Evolutionary conservation across 768 basidiomycete genomes (phyloP), one percentile per base, ranked within the genome.

Genomic region (Imleria badia): DNA sequence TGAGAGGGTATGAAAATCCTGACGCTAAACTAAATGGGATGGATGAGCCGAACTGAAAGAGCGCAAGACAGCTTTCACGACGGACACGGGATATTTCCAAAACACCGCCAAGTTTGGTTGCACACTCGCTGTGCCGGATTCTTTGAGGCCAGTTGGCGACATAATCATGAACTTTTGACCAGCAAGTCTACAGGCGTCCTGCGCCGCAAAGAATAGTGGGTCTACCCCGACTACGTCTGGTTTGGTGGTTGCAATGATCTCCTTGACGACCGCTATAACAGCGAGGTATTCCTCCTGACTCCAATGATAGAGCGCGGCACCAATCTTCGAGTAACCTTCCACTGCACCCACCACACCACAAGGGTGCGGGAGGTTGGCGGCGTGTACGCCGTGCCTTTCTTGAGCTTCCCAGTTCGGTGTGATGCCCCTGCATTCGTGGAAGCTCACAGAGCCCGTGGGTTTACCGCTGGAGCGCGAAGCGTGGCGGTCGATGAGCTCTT

Each of bases 11-110:
- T 17, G 42, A 29, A 35, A 51, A 45, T 19, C 55, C 60, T 5
- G 60, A 61, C 22, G 51, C 34, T 3, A 52, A 3, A 13, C 60
- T 56, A 10, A 13, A 7, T 5, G 7, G n/a, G 38, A 20, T 30
- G 23, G 14, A 7, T 6, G 29, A 48, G 33, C 12, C 5, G 12
- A 11, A 6, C 11, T 13, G 26, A 40, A 23, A 34, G 11, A 31
- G 20, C 1, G 5, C 33, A 31, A 47, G 11, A 44, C 2, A 10
- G 10, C 26, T 11, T 20, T 11, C 6, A 22, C 2, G 43, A 56
- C 54, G 20, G 1, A 61, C 54, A 1, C 9, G 9, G 42, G 48
- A 41, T 55, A 60, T 38, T 57, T 61, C 54, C 60, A 60, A 14
- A 44, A 10, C 6, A 1, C 2, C 2, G 47, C 47, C 7, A 38